Conservation (phyloP, 106 monocot species). For the Chionographis japonica region DNA sequence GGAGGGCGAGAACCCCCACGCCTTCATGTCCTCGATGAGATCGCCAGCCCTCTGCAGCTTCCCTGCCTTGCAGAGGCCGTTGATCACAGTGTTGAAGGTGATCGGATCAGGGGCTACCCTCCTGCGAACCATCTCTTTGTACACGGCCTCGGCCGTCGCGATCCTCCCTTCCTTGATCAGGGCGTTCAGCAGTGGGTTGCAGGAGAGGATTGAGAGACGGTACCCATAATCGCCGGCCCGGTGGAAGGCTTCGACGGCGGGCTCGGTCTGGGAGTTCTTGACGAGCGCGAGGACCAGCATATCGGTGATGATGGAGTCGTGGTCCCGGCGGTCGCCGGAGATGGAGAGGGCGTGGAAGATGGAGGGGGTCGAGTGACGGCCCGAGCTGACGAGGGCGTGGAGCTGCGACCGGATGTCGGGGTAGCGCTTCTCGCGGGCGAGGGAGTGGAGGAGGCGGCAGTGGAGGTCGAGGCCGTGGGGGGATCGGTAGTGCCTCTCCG, state of each 20-base stretch:
- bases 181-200: conserved; percentile 51
- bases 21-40: conserved; percentile 58
- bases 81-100: conserved; percentile 69
- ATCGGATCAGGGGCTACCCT: conserved; percentile 51
- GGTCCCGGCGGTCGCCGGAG: conserved; percentile 14
- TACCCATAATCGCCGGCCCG: conserved; percentile 47
- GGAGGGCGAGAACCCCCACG: conserved; percentile 57
- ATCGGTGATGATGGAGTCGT: conserved; percentile 59
- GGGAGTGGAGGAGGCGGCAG: conserved; percentile 36
- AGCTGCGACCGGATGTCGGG: conserved; percentile 34
- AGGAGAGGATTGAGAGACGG: conserved; percentile 46
- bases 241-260: conserved; percentile 50
- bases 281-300: conserved; percentile 61
- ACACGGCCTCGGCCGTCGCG: conserved; percentile 35
- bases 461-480: conserved; percentile 34
- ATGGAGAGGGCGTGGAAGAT: conserved; percentile 37
- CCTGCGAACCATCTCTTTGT: conserved; percentile 36
- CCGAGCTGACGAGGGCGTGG: conserved; percentile 31
- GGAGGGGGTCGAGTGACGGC: conserved; percentile 22
- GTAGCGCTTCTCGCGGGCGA: conserved; percentile 13
- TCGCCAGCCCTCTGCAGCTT: conserved; percentile 56
- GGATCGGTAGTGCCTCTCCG: conserved; percentile 11
- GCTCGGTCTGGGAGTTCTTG: conserved; percentile 10
- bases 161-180: conserved; percentile 29
- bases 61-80: conserved; percentile 54